These are phyloP conservation scores for Groenewaldozyma auringiensis DNA, from an alignment of 1,139 yeast genomes.

Conservation along the genomic window DNA sequence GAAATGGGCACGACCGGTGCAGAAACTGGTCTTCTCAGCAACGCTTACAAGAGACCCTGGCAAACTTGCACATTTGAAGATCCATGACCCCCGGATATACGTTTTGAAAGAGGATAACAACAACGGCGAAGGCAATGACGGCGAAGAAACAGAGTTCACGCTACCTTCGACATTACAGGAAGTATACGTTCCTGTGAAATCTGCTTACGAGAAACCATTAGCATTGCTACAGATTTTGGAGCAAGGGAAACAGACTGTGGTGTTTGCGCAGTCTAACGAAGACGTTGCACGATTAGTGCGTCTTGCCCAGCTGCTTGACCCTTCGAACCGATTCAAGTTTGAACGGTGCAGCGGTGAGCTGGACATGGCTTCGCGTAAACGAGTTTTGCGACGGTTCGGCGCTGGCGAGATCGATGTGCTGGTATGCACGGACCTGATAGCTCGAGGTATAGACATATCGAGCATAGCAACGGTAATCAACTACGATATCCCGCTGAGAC, in stretches of 20 bases:
- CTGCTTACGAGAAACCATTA: constrained; percentile 56
- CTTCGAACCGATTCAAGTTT: constrained; percentile 17
- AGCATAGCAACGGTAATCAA: constrained; percentile 71
- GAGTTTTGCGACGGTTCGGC: constrained; percentile 48
- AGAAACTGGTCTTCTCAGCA: constrained; percentile 81
- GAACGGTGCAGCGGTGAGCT: constrained; percentile 34
- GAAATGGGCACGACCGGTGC: constrained; percentile 28
- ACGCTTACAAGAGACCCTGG: constrained; percentile 93
- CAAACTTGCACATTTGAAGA: constrained; percentile 60
- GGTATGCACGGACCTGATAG: constrained; percentile 85
- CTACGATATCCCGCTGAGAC: constrained; percentile 82
- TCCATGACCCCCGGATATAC: constrained; percentile 58
- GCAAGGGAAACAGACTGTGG: constrained; percentile 36
- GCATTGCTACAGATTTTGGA: constrained; percentile 46
- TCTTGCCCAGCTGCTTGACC: constrained; percentile 44
- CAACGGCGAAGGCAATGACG: constrained; percentile 24
- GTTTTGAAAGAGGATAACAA: constrained; percentile 42
- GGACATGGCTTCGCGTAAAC: constrained; percentile 28
- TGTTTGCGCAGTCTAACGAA: constrained; percentile 84
- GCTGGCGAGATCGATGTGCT: constrained; percentile 45
- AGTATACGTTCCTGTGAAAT: constrained; percentile 22
- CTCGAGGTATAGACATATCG: constrained; percentile 85
- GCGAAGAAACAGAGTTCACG: constrained; percentile 43
- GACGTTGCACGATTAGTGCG: constrained; percentile 69
- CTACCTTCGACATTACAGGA: constrained; percentile 35